Conservation (phyloP, 305 asterid species). For the Rubia balearica region DNA sequence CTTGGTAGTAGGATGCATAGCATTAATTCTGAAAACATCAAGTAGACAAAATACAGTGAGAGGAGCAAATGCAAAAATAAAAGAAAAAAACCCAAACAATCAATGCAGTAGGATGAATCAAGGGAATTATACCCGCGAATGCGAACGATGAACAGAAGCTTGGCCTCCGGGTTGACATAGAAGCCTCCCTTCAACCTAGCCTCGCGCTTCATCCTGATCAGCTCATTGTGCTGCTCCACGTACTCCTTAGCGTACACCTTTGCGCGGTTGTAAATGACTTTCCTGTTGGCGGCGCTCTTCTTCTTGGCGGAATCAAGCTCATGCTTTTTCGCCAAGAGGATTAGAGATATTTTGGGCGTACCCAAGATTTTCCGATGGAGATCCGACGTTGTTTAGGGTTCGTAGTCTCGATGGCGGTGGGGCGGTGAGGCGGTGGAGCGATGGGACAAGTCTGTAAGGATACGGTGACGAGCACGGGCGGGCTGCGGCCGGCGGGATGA, state of each 20-base stretch:
- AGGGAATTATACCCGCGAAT: constrained; percentile 59
- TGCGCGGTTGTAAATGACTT: constrained; percentile 53
- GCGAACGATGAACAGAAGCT: constrained; percentile 55
- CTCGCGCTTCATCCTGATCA: constrained; percentile 62
- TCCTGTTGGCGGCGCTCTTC: constrained; percentile 53
- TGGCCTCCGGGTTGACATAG: constrained; percentile 71
- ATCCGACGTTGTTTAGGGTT: too few species aligned
- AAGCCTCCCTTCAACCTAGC: constrained; percentile 82
- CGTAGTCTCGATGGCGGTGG: too few species aligned
- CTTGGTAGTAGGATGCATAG: too few species aligned
- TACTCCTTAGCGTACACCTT: constrained; percentile 54
- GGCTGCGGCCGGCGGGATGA: too few species aligned
- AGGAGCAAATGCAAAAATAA: too few species aligned
- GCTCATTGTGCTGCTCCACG: constrained; percentile 34
- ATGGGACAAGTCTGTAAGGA: too few species aligned
- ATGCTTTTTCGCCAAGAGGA: constrained; percentile 51
- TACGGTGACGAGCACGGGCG: too few species aligned
- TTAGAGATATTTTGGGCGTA: too few species aligned
- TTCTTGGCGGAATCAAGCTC: constrained; percentile 42
- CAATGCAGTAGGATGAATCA: too few species aligned
- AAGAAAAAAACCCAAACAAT: too few species aligned
- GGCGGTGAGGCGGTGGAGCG: too few species aligned
- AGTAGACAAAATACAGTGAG: neutral
- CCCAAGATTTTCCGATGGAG: too few species aligned
- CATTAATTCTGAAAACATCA: constrained; percentile 47